A percentile compares a stretch with the other conserved stretches of the same genome.
These are phyloP conservation scores for Baorangia bicolor DNA, from an alignment of 768 basidiomycete genomes.

Conservation along the genomic window DNA sequence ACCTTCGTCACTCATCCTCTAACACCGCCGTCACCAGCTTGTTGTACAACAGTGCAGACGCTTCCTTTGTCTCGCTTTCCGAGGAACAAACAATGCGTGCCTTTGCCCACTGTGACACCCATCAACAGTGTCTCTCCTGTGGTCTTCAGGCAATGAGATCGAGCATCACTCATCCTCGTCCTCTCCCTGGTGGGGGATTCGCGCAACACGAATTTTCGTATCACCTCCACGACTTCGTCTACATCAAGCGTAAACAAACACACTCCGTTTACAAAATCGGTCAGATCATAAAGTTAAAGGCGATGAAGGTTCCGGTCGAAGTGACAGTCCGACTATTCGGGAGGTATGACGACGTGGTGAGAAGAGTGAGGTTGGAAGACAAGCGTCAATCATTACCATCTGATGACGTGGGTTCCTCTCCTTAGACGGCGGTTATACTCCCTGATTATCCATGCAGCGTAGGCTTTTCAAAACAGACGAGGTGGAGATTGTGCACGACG, in stretches of 20 bases:
- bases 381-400: slow-evolving; percentile 21
- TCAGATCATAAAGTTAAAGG: slow-evolving; percentile 48
- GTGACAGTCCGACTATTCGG: slow-evolving; percentile 43
- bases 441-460: slow-evolving; percentile 23
- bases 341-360: slow-evolving; percentile 44
- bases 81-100: slow-evolving; percentile 29
- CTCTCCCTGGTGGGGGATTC: slow-evolving; percentile 35
- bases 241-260: slow-evolving; percentile 39
- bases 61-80: slow-evolving; percentile 48
- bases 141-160: slow-evolving; percentile 33
- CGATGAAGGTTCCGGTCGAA: slow-evolving; percentile 25
- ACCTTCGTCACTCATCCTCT: neutral
- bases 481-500: slow-evolving; percentile 26
- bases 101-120: slow-evolving; percentile 30
- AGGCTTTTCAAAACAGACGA: slow-evolving; percentile 43
- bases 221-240: slow-evolving; percentile 63
- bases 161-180: slow-evolving; percentile 22
- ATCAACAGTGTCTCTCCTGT: slow-evolving; percentile 53
- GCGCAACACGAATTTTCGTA: slow-evolving; percentile 45
- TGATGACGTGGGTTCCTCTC: slow-evolving; percentile 42
- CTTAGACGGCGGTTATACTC: neutral
- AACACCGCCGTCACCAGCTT: slow-evolving; percentile 36
- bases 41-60: slow-evolving; percentile 48
- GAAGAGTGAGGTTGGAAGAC: slow-evolving; percentile 15
- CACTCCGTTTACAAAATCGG: slow-evolving; percentile 46